Evolutionary conservation across 2,329 filamentous ascomycete species (phyloP).

Genomic region (Cylindrodendrum hubeiense): DNA sequence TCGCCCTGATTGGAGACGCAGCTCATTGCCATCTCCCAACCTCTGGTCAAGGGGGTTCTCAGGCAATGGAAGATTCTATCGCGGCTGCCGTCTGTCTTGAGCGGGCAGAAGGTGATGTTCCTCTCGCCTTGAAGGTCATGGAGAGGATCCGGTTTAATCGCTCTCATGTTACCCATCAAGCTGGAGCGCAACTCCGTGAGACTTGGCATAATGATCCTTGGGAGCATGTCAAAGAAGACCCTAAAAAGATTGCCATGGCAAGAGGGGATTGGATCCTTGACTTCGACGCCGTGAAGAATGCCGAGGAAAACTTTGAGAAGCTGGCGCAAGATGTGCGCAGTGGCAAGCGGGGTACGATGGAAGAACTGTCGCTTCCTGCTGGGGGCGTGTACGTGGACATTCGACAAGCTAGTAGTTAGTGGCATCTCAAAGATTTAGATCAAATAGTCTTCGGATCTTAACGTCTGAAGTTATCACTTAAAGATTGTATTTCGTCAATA

Average conservation of each 20-base stretch:
- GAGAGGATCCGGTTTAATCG: conserved; percentile 17
- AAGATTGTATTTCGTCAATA: no score
- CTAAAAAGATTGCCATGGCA: background rate
- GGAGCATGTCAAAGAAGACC: background rate
- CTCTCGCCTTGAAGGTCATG: background rate
- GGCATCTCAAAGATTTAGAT: no score
- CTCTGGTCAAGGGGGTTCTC: conserved; percentile 32
- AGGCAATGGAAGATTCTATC: conserved; percentile 36
- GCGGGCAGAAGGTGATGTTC: conserved; percentile 13
- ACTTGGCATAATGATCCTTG: background rate
- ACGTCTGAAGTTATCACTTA: no score
- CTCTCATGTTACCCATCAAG: conserved; percentile 5
- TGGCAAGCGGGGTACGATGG: background rate
- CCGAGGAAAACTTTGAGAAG: conserved; percentile 7
- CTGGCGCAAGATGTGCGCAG: conserved; percentile 1
- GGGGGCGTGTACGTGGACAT: no score
- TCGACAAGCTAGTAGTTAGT: no score
- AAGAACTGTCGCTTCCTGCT: conserved; percentile 10
- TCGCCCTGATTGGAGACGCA: conserved; percentile 31
- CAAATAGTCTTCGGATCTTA: no score
- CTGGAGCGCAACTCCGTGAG: background rate
- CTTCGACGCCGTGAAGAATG: background rate
- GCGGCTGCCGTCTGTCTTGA: conserved; percentile 28
- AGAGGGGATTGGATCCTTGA: conserved; percentile 6
- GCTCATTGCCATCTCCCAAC: conserved; percentile 37